A percentile compares a stretch with the other conserved stretches of the same genome.
Conservation (phyloP, 139 green algal species). For the Chlorella sp. region DNA sequence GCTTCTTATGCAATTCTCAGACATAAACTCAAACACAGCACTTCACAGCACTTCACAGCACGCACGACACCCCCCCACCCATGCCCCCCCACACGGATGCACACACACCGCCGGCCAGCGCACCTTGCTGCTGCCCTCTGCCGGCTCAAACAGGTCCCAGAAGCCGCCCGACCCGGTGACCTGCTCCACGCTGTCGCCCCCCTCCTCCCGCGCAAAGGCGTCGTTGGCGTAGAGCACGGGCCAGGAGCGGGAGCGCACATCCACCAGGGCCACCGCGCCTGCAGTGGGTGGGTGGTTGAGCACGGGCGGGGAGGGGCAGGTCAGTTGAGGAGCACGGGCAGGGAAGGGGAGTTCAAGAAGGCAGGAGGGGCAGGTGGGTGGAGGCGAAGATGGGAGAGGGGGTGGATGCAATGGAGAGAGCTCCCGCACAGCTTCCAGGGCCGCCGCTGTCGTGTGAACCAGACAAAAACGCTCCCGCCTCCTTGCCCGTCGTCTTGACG, state of each 20-base stretch:
- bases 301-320: background rate
- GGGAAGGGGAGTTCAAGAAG: background rate
- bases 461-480: no score
- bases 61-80: background rate
- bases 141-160: slow-evolving; percentile 36
- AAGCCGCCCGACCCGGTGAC: background rate
- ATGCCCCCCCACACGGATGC: background rate
- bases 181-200: background rate
- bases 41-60: background rate
- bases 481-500: no score
- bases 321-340: background rate
- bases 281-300: background rate
- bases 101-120: background rate
- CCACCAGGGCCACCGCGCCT: slow-evolving; percentile 30
- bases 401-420: no score
- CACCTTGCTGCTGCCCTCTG: background rate
- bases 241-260: slow-evolving; percentile 27
- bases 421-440: no score
- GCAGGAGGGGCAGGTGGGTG: no score
- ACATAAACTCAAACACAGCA: background rate
- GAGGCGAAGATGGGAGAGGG: no score
- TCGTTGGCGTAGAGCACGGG: slow-evolving; percentile 38
- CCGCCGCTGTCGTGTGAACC: no score
- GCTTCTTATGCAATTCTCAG: background rate
- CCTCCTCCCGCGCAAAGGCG: slow-evolving; percentile 13